A percentile compares a stretch with the other conserved stretches of the same genome.
Conservation (phyloP, 768 basidiomycete genomes). For the Trametes maxima region DNA sequence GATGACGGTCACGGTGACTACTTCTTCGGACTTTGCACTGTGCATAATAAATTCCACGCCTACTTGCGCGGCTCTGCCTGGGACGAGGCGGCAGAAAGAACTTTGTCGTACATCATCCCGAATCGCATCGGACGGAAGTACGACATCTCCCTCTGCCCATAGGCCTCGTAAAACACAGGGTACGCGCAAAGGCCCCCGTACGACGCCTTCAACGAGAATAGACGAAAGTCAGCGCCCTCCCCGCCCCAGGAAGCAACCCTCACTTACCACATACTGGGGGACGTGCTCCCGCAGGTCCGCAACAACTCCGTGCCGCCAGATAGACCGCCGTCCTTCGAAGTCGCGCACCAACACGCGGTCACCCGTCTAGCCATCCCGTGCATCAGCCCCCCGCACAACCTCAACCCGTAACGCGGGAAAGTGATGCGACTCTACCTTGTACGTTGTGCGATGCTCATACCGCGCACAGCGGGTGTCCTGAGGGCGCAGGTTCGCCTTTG, state of each 20-base stretch:
- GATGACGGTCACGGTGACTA: no score
- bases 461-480: no score
- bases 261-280: not conserved
- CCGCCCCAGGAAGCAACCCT: no score
- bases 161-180: not conserved
- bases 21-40: no score
- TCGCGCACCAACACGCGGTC: slow-evolving; percentile 2
- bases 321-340: not conserved
- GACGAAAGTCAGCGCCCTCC: not conserved
- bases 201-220: not conserved
- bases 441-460: no score
- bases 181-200: not conserved
- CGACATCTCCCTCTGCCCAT: not conserved
- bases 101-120: slow-evolving; percentile 8
- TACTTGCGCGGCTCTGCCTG: not conserved
- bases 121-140: not conserved
- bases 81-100: not conserved
- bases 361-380: not conserved
- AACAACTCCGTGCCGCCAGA: slow-evolving; percentile 4
- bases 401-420: not conserved
- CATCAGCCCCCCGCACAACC: not conserved
- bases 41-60: not conserved
- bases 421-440: no score
- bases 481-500: no score
- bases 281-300: not conserved